Conservation (phyloP, 306 rosid genomes). For the Dalbergia cultrata region DNA sequence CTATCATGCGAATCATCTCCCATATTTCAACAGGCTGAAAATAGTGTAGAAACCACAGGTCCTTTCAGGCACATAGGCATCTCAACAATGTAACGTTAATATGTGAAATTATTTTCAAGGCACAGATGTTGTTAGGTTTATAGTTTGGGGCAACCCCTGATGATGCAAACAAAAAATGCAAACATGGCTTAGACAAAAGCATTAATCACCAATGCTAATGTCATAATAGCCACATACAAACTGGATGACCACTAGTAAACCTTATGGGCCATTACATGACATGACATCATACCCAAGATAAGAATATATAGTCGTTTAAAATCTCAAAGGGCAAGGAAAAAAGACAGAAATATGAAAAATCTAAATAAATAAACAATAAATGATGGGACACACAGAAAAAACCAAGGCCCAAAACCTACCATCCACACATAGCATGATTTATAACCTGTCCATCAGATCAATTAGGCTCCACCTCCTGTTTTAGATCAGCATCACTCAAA, state of each 20-base stretch:
- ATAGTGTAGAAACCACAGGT: slow-evolving; percentile 20
- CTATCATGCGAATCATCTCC: slow-evolving; percentile 99
- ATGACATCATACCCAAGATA: not conserved
- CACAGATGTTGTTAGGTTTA: not conserved
- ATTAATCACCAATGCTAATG: not conserved
- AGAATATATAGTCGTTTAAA: slow-evolving; percentile 8
- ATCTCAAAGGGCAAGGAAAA: not conserved
- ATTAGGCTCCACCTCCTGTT: slow-evolving; percentile 4
- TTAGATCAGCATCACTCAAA: slow-evolving; percentile 1
- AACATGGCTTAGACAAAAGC: slow-evolving; percentile 4
- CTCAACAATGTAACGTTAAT: slow-evolving; percentile 20
- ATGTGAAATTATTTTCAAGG: slow-evolving; percentile 8
- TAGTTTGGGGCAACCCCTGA: slow-evolving; percentile 4
- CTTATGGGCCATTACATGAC: not conserved
- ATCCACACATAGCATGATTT: slow-evolving; percentile 9
- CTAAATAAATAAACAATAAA: not conserved
- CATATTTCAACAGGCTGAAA: slow-evolving; percentile 96
- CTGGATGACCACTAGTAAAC: not conserved
- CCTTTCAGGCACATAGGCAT: slow-evolving; percentile 9
- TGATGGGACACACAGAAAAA: not conserved
- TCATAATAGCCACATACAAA: not conserved
- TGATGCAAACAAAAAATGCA: slow-evolving; percentile 26
- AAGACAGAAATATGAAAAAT: not conserved
- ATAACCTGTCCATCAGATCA: not conserved
- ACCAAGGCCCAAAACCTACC: not conserved